A percentile compares a stretch with the other conserved stretches of the same genome.
phyloP scores from a whole-genome alignment of 345 rosid genomes.

The Linum lewisii region DNA sequence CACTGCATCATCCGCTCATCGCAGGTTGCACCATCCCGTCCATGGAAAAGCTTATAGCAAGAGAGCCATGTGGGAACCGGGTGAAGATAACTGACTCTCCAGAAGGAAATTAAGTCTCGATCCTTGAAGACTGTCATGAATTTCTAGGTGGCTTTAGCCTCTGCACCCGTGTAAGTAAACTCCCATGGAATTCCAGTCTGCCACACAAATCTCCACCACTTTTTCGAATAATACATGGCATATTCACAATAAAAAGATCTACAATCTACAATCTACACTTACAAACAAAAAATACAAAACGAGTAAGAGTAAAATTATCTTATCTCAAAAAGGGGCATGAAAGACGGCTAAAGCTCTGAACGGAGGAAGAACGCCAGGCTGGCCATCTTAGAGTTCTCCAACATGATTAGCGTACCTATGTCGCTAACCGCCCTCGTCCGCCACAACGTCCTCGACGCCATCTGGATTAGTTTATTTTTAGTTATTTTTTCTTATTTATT shows the following conservation, averaged over 20 bases:
- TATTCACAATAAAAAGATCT: no score
- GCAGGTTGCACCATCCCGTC: constrained; percentile 49
- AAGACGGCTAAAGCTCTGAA: constrained; percentile 36
- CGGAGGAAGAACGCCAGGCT: constrained; percentile 49
- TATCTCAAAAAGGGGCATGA: no score
- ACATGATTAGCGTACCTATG: constrained; percentile 95
- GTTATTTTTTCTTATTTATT: no score
- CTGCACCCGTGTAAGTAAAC: constrained; percentile 57
- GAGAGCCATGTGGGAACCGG: constrained; percentile 36
- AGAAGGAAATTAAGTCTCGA: constrained; percentile 49
- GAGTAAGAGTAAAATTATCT: no score
- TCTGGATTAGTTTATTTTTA: no score
- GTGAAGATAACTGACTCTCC: constrained; percentile 70
- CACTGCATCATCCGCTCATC: no score
- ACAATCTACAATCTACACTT: no score
- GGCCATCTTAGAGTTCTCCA: constrained; percentile 65
- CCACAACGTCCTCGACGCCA: constrained; percentile 64
- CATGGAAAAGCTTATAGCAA: constrained; percentile 52
- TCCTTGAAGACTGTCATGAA: constrained; percentile 50
- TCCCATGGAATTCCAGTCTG: constrained; percentile 60
- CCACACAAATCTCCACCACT: constrained; percentile 66
- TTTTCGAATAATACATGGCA: no score
- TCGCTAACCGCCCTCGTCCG: constrained; percentile 65
- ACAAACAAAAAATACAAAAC: no score
- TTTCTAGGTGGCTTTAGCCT: constrained; percentile 58